A percentile compares a stretch with the other conserved stretches of the same genome.
phyloP scores from a whole-genome alignment of 2,329 filamentous ascomycete species.

The Apiospora marii region DNA sequence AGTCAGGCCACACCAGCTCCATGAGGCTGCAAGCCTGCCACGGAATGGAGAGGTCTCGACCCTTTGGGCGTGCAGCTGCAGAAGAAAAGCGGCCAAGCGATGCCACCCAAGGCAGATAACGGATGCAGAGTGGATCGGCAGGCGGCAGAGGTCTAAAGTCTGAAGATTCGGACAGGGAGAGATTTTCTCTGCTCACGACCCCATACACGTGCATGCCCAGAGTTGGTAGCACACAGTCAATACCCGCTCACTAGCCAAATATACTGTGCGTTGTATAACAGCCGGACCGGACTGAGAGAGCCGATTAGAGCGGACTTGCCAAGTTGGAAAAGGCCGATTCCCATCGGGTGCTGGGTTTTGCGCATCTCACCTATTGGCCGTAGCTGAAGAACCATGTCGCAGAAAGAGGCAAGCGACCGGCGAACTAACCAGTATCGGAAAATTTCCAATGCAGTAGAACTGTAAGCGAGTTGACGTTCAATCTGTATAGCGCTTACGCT shows the following conservation, averaged over 20 bases:
- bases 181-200: not conserved
- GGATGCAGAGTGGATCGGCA: conserved; percentile 3
- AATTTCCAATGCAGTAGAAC: not conserved
- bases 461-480: conserved; percentile 8
- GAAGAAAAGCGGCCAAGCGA: not conserved
- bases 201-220: conserved; percentile 2
- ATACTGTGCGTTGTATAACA: conserved; percentile 8
- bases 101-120: conserved; percentile 15
- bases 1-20: conserved; percentile 4
- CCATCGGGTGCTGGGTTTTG: not conserved
- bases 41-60: conserved; percentile 16
- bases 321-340: not conserved
- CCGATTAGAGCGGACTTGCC: not conserved
- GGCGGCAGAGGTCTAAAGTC: not conserved
- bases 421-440: not conserved
- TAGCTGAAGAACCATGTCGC: conserved; percentile 5
- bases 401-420: not conserved
- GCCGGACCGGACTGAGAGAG: not conserved
- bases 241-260: not conserved
- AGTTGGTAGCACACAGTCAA: not conserved
- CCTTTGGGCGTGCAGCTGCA: conserved; percentile 15
- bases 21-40: conserved; percentile 9
- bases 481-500: conserved; percentile 10
- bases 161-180: not conserved
- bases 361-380: not conserved